phyloP scores from a whole-genome alignment of 2,329 filamentous ascomycete genomes.

The Leptosphaerulina australis region DNA sequence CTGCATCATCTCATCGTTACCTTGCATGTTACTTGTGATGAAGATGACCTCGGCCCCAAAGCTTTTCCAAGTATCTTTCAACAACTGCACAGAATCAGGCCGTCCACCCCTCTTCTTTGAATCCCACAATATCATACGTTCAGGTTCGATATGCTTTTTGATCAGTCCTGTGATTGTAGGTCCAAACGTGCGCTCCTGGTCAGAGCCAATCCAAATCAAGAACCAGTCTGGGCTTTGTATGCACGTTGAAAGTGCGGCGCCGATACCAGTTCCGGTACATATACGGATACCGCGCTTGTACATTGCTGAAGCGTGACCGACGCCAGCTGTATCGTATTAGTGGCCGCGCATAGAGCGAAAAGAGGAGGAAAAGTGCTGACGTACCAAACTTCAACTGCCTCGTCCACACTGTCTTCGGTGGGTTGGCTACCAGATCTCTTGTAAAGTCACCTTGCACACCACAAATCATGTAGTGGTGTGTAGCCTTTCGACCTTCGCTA shows the following conservation, averaged over 20 bases:
- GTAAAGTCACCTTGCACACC: constrained; percentile 49
- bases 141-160: constrained; percentile 42
- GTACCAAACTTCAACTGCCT: constrained; percentile 45
- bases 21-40: constrained; percentile 45
- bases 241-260: constrained; percentile 45
- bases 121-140: constrained; percentile 48
- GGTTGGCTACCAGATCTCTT: constrained; percentile 39
- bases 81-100: constrained; percentile 41
- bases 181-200: constrained; percentile 45
- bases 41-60: constrained; percentile 46
- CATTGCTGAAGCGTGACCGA: constrained; percentile 45
- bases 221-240: constrained; percentile 47
- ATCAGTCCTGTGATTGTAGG: constrained; percentile 44
- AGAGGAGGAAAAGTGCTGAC: neutral
- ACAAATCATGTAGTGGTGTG: constrained; percentile 46
- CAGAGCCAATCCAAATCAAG: constrained; percentile 47
- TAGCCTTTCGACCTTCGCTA: constrained; percentile 40
- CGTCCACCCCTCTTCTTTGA: constrained; percentile 45
- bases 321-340: constrained; percentile 37
- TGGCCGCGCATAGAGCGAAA: neutral
- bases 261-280: constrained; percentile 46
- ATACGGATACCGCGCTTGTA: constrained; percentile 46
- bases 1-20: constrained; percentile 49
- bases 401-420: constrained; percentile 44
- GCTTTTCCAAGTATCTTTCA: constrained; percentile 43